Evolutionary conservation across 2,329 filamentous ascomycete genomes (phyloP).

Genomic region (Colletotrichum theobromicola): DNA sequence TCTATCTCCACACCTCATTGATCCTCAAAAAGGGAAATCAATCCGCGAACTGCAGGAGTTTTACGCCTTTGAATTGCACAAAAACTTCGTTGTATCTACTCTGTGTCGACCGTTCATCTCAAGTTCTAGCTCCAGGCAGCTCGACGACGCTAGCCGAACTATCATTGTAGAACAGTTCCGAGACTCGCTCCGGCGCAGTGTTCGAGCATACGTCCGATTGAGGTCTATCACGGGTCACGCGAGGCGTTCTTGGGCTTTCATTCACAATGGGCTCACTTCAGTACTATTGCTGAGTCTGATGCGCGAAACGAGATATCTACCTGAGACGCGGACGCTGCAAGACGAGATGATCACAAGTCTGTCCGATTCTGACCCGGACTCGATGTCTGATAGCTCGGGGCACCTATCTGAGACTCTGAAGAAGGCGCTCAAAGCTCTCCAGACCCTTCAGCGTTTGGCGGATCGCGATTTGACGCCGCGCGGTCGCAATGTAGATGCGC

Average conservation of each 20-base stretch:
- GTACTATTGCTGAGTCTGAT: constrained; percentile 10
- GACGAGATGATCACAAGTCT: not conserved
- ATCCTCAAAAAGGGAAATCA: not conserved
- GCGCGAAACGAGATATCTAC: constrained; percentile 8
- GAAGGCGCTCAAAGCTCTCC: not conserved
- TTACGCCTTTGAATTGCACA: constrained; percentile 14
- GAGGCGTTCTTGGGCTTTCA: constrained; percentile 14
- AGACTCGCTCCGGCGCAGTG: constrained; percentile 3
- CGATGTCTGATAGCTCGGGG: not conserved
- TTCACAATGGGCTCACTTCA: constrained; percentile 15
- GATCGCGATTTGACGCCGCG: not conserved
- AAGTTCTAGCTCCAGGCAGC: not conserved
- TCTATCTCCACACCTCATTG: not conserved
- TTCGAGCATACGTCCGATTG: constrained; percentile 7
- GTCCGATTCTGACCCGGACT: not conserved
- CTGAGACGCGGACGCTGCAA: not conserved
- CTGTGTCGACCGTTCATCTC: constrained; percentile 9
- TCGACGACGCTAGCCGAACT: not conserved
- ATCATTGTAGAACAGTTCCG: not conserved
- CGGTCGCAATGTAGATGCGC: not conserved
- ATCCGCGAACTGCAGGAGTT: constrained; percentile 9
- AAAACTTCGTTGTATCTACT: constrained; percentile 13
- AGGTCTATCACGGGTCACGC: constrained; percentile 9
- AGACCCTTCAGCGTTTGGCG: not conserved
- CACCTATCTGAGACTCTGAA: not conserved